These are phyloP conservation scores for Medicago truncatula DNA, from an alignment of 306 rosid species.

Conservation along the genomic window DNA sequence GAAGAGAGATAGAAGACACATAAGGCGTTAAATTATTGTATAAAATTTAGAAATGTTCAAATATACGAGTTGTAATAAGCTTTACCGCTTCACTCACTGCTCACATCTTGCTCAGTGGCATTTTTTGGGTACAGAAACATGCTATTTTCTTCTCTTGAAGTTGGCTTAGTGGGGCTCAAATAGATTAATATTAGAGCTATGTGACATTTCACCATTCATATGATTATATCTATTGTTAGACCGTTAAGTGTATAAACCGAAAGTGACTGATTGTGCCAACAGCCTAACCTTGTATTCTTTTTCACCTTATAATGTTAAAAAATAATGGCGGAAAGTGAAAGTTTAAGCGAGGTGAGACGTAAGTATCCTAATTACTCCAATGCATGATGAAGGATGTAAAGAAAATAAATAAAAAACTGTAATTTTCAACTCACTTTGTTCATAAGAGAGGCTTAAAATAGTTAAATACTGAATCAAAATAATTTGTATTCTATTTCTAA, in stretches of 20 bases:
- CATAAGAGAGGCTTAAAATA: not conserved
- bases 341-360: not conserved
- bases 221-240: not conserved
- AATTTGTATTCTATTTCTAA: not conserved
- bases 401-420: not conserved
- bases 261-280: slow-evolving; percentile 16
- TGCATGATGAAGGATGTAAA: not conserved
- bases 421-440: not conserved
- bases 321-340: not conserved
- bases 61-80: too few relatives aligned
- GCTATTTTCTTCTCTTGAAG: not conserved
- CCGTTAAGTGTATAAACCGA: not conserved
- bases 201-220: not conserved
- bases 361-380: not conserved
- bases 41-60: too few relatives aligned
- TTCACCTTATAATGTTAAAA: not conserved
- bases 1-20: too few relatives aligned
- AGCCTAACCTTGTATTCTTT: slow-evolving; percentile 37
- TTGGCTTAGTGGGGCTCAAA: not conserved
- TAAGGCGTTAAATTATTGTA: too few relatives aligned
- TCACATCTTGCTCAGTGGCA: not conserved
- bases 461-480: not conserved
- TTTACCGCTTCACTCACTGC: not conserved
- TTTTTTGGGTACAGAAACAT: too few relatives aligned
- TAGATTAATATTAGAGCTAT: not conserved